Evolutionary conservation across 352 stramenopile genomes (phyloP).

Genomic region (Aphanomyces euteiches): DNA sequence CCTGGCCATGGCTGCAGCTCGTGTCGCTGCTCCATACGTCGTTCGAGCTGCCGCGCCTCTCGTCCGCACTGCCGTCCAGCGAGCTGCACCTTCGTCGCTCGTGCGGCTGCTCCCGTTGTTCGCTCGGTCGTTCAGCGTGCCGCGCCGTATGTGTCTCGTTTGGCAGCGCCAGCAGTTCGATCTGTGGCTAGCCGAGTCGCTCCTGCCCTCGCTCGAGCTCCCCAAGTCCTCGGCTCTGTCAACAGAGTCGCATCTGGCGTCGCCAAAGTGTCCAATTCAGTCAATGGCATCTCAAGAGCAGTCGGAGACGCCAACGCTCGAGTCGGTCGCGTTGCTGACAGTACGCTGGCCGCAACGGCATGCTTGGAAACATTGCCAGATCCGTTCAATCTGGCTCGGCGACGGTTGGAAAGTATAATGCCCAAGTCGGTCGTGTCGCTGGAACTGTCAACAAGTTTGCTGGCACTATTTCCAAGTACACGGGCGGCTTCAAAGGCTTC

Average conservation of each 20-base stretch:
- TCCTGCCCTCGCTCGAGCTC: neutral
- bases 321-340: neutral
- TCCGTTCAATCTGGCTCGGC: neutral
- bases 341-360: neutral
- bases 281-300: neutral
- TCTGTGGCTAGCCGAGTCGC: too few species aligned
- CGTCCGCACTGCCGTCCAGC: neutral
- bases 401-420: constrained; percentile 1
- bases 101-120: neutral
- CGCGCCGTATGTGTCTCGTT: neutral
- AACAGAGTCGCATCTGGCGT: neutral
- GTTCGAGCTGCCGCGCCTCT: neutral
- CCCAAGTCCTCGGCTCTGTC: neutral
- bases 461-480: neutral
- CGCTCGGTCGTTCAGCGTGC: constrained; percentile 11
- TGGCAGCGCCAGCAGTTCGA: too few species aligned
- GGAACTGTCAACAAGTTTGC: neutral
- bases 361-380: neutral
- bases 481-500: neutral
- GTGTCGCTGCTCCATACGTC: neutral
- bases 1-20: neutral
- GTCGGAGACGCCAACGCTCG: neutral
- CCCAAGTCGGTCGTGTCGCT: neutral
- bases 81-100: neutral
- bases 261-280: constrained; percentile 1